A percentile compares a stretch with the other conserved stretches of the same genome.
Evolutionary conservation across 345 rosid genomes (phyloP).

Genomic region (Syzygium oleosum): DNA sequence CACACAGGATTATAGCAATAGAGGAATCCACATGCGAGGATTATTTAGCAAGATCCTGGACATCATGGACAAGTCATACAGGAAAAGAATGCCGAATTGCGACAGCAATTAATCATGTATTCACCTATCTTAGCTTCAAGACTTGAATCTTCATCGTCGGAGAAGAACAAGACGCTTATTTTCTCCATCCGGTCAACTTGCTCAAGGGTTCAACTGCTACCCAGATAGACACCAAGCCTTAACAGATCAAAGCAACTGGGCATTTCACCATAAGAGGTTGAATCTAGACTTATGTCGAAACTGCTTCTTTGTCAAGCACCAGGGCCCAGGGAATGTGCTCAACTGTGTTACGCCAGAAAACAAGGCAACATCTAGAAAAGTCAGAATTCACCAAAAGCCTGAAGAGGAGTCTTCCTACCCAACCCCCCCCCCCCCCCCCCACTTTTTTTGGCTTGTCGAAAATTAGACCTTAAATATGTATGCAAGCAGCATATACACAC

Average conservation of each 20-base stretch:
- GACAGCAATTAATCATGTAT: background rate
- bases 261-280: conserved; percentile 40
- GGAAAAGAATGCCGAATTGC: background rate
- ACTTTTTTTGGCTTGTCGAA: background rate
- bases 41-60: background rate
- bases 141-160: background rate
- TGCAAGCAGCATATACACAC: background rate
- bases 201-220: background rate
- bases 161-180: background rate
- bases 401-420: background rate
- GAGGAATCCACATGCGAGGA: background rate
- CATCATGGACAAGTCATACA: background rate
- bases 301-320: conserved; percentile 77
- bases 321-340: conserved; percentile 71
- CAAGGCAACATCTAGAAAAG: background rate
- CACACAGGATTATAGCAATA: background rate
- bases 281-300: conserved; percentile 55
- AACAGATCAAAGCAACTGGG: background rate
- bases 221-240: background rate
- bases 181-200: background rate
- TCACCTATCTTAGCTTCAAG: background rate
- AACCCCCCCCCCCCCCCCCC: background rate
- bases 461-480: background rate
- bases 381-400: background rate
- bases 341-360: conserved; percentile 31